A percentile compares a stretch with the other conserved stretches of the same genome.
Evolutionary conservation across 108 stramenopile species (phyloP).

Genomic region (Cylindrotheca fusiformis): DNA sequence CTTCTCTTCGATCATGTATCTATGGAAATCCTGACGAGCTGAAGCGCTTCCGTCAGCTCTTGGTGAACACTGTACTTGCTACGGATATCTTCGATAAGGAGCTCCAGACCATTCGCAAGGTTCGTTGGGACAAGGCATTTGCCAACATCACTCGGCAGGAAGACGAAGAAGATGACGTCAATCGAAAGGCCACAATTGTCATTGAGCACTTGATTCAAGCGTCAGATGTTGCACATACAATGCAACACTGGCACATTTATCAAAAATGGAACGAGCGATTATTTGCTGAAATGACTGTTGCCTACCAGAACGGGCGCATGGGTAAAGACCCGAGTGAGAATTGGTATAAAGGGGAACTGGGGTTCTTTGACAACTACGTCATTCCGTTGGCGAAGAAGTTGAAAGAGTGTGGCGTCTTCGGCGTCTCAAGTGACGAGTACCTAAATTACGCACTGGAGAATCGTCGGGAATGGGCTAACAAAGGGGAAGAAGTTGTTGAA

Average conservation of each 20-base stretch:
- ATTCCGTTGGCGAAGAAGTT: slow-evolving; percentile 48
- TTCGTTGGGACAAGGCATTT: slow-evolving; percentile 46
- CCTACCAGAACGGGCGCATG: slow-evolving; percentile 31
- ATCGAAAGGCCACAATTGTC: slow-evolving; percentile 44
- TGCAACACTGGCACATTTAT: slow-evolving; percentile 58
- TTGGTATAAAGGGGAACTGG: slow-evolving; percentile 47
- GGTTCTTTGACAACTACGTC: slow-evolving; percentile 53
- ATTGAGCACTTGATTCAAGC: slow-evolving; percentile 58
- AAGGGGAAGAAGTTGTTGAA: slow-evolving; percentile 31
- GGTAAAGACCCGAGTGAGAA: slow-evolving; percentile 20
- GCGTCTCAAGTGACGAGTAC: slow-evolving; percentile 32
- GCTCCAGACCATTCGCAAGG: slow-evolving; percentile 24
- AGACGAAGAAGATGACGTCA: slow-evolving; percentile 9
- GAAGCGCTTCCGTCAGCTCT: slow-evolving; percentile 41
- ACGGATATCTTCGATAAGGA: slow-evolving; percentile 52
- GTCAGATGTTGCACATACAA: slow-evolving; percentile 56
- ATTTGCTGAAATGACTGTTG: slow-evolving; percentile 42
- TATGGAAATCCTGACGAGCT: slow-evolving; percentile 23
- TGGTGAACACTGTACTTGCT: slow-evolving; percentile 45
- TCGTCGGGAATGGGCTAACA: slow-evolving; percentile 35
- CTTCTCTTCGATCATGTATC: slow-evolving; percentile 24
- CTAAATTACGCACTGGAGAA: slow-evolving; percentile 40
- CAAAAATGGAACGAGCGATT: slow-evolving; percentile 52
- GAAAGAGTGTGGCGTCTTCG: slow-evolving; percentile 50
- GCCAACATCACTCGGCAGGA: not conserved